Base-by-base conservation (phyloP, 2,329 filamentous ascomycete genomes). In the Mycosphaerella arachidis region DNA sequence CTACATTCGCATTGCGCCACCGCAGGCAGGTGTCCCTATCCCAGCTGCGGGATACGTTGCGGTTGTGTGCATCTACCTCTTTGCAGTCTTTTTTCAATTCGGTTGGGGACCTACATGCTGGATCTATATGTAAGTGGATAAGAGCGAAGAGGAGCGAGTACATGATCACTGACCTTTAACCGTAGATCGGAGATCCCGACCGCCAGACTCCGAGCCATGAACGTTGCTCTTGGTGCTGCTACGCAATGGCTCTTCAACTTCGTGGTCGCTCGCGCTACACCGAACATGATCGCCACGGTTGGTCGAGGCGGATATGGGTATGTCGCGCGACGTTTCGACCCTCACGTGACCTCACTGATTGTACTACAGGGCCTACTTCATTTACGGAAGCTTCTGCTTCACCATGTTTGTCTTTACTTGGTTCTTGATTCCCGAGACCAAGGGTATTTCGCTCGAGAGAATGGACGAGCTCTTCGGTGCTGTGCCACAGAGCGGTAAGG, bases 181-280 rank as follows among this genome's bases (percentile, higher is more conserved):
- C n/a, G n/a, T 12, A 43, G 37, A 48, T 24, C 48, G 29, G 87
- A 91, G 73, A 90, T 90, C 59, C 86, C 87, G 0, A 86, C 85
- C 6, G 85, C 86, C 0, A 79, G 87, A 35, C 78, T 90, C 7
- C 78, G 88, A 57, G 84, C 84, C 18, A 75, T 87, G 65, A 90
- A 89, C 68, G 87, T 90, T 6, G 82, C 86, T 1, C 78, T 90
- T 51, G 87, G 82, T 0, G 86, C 87, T 0, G 85, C 84, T 1
- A 88, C 85, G 0, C 86, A 90, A 68, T 71, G 69, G 70, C 50
- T 90, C 4, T 90, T 90, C 73, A 91, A 91, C 70, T 88, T 90
- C 62, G 82, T 89, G 9, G 85, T 90, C 58, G 87, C 87, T 1
- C 77, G 85, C 59, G 85, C 85, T 35, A 86, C 87, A 3, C 84